A percentile compares a stretch with the other conserved stretches of the same genome.
phyloP scores from a whole-genome alignment of 345 rosid genomes.

The Lepidium sativum region DNA sequence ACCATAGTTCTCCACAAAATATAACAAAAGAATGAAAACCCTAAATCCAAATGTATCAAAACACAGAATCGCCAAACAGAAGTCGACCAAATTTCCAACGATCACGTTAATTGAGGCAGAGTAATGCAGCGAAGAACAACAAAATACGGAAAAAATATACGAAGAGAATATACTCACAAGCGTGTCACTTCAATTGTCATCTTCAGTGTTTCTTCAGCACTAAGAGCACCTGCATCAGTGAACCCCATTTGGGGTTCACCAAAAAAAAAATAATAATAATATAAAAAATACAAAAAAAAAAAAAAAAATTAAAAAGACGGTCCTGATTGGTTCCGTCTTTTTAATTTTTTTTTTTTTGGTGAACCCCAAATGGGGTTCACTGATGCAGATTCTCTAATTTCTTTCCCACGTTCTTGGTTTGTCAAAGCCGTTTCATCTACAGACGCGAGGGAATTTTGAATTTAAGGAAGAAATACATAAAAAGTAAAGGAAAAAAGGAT shows the following conservation, averaged over 20 bases:
- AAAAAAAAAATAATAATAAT: no score
- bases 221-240: no score
- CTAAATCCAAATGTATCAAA: not conserved
- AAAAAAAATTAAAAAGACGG: no score
- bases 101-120: not conserved
- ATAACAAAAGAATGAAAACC: not conserved
- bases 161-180: slow-evolving; percentile 3
- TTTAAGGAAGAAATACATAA: not conserved
- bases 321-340: no score
- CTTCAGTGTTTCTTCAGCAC: slow-evolving; percentile 10
- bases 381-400: no score
- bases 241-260: no score
- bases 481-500: not conserved
- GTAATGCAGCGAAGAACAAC: not conserved
- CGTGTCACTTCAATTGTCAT: slow-evolving; percentile 11
- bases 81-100: slow-evolving; percentile 1
- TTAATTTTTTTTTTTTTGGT: no score
- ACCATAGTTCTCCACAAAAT: not conserved
- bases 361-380: no score
- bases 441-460: not conserved
- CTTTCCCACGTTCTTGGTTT: slow-evolving; percentile 17
- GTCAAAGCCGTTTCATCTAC: not conserved
- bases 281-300: no score
- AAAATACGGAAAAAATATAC: not conserved
- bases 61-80: slow-evolving; percentile 3